Base-by-base conservation (phyloP, 768 basidiomycete species). In the Tephrocybe sp. region DNA sequence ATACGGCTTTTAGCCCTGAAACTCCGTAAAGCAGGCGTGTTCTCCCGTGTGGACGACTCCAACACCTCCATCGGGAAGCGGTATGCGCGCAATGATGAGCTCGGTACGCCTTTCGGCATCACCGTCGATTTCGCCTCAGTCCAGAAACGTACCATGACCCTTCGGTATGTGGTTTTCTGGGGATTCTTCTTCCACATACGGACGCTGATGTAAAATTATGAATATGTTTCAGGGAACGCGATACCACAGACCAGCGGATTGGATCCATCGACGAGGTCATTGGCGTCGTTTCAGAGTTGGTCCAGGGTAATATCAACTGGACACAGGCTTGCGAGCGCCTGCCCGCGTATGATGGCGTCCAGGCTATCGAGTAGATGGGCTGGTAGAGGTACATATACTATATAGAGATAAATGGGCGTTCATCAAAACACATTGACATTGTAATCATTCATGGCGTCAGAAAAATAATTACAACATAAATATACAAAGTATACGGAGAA, bases 31-130 rank as follows among this genome's bases (percentile, higher is more conserved):
- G 87, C 87, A 7, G 96, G 97, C 53, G 80, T 98, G 45, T 92
- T 93, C 64, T 87, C 91, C 40, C 82, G 94, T 44, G 95, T 98
- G 2, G 97, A 98, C 66, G 96, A 98, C 65, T 98, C 95, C 19
- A 90, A 87, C 59, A 86, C 89, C 27, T 87, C 92, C 7, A 98
- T 98, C 63, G 97, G 97, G 34, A 95, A 91, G 72, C 92, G 96
- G 12, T 98, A 98, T 70, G 85, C 97, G 11, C 83, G 97, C 51
- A 99, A 98, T 70, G 97, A 99, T 70, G 97, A 98, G 71, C 80
- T 99, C 37, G 97, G 97, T 55, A 98, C 97, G 25, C 97, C 97
- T 1, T 99, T 88, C 68, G 97, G 96, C 42, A 78, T 96, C 50
- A 99, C 97, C 1, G 78, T 98, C 48, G 96, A 98, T 69, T 98